Conservation (phyloP, 2,329 filamentous ascomycete species). For the Trichophyton rubrum region DNA sequence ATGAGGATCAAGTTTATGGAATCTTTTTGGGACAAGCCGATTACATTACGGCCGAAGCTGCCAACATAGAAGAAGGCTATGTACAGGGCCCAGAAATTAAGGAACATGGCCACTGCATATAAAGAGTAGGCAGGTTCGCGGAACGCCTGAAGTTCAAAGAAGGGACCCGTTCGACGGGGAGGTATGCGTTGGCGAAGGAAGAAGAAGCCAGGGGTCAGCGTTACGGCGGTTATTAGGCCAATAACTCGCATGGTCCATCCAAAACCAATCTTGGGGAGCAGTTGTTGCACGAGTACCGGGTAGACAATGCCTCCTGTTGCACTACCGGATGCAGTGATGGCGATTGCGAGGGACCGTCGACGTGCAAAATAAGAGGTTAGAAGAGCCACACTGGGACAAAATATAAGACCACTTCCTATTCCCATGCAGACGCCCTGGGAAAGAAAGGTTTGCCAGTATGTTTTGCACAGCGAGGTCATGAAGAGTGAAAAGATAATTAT, state of each 20-base stretch:
- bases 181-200: constrained; percentile 40
- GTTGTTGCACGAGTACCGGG: constrained; percentile 44
- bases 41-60: constrained; percentile 28
- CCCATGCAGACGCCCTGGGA: constrained; percentile 47
- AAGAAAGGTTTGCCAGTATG: constrained; percentile 40
- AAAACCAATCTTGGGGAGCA: constrained; percentile 50
- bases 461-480: constrained; percentile 37
- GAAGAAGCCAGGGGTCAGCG: constrained; percentile 30
- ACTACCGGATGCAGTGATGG: constrained; percentile 47
- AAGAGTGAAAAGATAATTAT: constrained; percentile 39
- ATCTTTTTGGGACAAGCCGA: constrained; percentile 31
- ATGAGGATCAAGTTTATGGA: constrained; percentile 52
- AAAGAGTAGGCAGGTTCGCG: constrained; percentile 37
- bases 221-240: constrained; percentile 46
- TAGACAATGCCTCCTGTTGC: constrained; percentile 53
- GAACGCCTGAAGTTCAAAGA: constrained; percentile 42
- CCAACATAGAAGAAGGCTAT: constrained; percentile 41
- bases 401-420: constrained; percentile 43
- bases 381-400: constrained; percentile 43
- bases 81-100: constrained; percentile 42
- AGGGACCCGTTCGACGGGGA: constrained; percentile 38
- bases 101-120: constrained; percentile 32
- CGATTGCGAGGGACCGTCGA: constrained; percentile 49
- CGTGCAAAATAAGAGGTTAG: constrained; percentile 49
- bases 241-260: constrained; percentile 52